Percentiles rank a stretch among this genome's conserved stretches.
Evolutionary conservation across 495 filamentous ascomycete genomes (phyloP).

Genomic region (Neurospora sp.): DNA sequence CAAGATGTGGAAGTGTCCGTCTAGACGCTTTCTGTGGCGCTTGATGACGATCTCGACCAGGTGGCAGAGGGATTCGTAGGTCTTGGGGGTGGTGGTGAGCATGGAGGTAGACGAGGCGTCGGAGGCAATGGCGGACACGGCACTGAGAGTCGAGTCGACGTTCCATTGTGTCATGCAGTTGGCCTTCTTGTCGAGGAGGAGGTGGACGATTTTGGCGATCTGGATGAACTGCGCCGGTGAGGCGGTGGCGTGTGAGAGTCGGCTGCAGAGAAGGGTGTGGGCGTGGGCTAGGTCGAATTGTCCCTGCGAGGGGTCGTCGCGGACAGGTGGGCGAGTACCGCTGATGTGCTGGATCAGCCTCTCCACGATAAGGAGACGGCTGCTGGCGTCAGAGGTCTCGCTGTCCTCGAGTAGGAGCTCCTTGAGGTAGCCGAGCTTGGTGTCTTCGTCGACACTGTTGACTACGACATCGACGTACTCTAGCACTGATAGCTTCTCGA

Average conservation of each 20-base stretch:
- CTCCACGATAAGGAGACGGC: slow-evolving; percentile 14
- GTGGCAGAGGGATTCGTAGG: slow-evolving; percentile 44
- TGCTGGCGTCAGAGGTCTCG: background rate
- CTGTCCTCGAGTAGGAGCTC: slow-evolving; percentile 8
- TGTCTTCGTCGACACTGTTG: slow-evolving; percentile 11
- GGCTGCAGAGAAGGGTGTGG: slow-evolving; percentile 17
- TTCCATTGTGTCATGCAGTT: slow-evolving; percentile 56
- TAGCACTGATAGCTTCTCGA: slow-evolving; percentile 10
- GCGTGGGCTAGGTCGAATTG: slow-evolving; percentile 21
- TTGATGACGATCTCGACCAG: slow-evolving; percentile 52
- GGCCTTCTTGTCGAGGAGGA: slow-evolving; percentile 47
- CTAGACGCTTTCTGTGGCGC: slow-evolving; percentile 35
- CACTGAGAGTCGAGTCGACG: slow-evolving; percentile 52
- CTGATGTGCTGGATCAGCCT: slow-evolving; percentile 16
- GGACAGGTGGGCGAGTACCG: slow-evolving; percentile 6
- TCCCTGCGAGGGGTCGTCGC: background rate
- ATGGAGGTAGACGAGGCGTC: slow-evolving; percentile 7
- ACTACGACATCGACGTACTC: slow-evolving; percentile 17
- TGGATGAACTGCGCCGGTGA: slow-evolving; percentile 40
- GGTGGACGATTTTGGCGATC: slow-evolving; percentile 41
- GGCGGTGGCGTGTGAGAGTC: background rate
- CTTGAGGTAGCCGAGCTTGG: slow-evolving; percentile 17
- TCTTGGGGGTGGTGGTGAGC: slow-evolving; percentile 21
- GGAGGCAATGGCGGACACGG: slow-evolving; percentile 45
- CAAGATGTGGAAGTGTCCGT: slow-evolving; percentile 57